Conservation (phyloP, 2,329 filamentous ascomycete species). For the Epichloe typhina region DNA sequence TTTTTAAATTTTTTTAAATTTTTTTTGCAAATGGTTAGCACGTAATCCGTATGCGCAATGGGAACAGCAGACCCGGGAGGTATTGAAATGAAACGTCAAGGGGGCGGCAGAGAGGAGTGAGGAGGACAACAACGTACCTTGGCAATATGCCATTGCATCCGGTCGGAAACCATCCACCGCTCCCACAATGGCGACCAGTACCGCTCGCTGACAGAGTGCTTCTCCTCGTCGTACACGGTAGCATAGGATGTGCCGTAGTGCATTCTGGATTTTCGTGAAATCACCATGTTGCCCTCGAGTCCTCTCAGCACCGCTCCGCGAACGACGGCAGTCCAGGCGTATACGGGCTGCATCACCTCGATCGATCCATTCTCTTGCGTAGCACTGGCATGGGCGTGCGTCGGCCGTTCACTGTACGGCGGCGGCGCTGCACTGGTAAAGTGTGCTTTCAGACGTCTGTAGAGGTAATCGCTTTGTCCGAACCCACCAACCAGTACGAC, state of each 20-base stretch:
- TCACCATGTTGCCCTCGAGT: slow-evolving; percentile 66
- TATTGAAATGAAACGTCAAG: not conserved
- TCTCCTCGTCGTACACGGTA: slow-evolving; percentile 64
- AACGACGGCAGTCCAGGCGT: slow-evolving; percentile 72
- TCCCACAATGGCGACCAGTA: slow-evolving; percentile 76
- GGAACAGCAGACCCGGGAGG: not conserved
- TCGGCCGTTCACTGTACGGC: slow-evolving; percentile 56
- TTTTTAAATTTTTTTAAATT: too few relatives aligned
- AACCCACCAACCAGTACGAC: slow-evolving; percentile 75
- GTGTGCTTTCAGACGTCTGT: slow-evolving; percentile 55
- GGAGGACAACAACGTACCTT: slow-evolving; percentile 39
- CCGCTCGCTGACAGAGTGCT: slow-evolving; percentile 57
- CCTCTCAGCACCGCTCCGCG: slow-evolving; percentile 64
- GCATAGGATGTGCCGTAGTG: slow-evolving; percentile 74
- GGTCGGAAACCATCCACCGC: slow-evolving; percentile 69
- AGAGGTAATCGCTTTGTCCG: slow-evolving; percentile 65
- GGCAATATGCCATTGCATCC: slow-evolving; percentile 77
- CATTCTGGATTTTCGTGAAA: slow-evolving; percentile 59
- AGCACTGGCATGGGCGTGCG: slow-evolving; percentile 41
- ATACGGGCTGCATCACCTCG: slow-evolving; percentile 70
- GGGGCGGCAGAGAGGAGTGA: not conserved
- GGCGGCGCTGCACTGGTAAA: slow-evolving; percentile 48
- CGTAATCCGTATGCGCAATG: too few relatives aligned
- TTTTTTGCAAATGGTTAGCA: too few relatives aligned
- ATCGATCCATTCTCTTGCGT: slow-evolving; percentile 43